phyloP scores from a whole-genome alignment of 1,284 basidiomycete genomes.

The Trametes pubescens region DNA sequence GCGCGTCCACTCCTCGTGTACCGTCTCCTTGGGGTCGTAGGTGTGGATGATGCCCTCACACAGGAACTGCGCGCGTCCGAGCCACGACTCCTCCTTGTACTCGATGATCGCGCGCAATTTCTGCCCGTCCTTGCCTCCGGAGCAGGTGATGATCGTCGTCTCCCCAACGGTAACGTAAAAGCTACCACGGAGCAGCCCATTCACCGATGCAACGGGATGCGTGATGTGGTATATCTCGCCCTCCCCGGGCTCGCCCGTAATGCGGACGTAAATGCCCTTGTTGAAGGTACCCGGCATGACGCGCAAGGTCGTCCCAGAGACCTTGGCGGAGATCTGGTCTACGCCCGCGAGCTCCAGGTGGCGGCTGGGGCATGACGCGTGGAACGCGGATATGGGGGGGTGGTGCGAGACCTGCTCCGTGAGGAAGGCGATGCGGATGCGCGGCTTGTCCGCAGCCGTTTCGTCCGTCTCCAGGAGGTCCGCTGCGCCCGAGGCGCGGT shows the following conservation, averaged over 20 bases:
- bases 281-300: slow-evolving; percentile 86
- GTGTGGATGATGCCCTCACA: slow-evolving; percentile 92
- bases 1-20: slow-evolving; percentile 83
- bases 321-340: slow-evolving; percentile 94
- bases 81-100: slow-evolving; percentile 99
- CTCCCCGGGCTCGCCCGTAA: slow-evolving; percentile 78
- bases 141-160: slow-evolving; percentile 84
- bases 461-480: slow-evolving; percentile 39
- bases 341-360: slow-evolving; percentile 79
- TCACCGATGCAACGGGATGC: slow-evolving; percentile 90
- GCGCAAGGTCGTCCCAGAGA: slow-evolving; percentile 85
- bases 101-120: slow-evolving; percentile 84
- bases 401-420: slow-evolving; percentile 96
- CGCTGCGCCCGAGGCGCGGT: slow-evolving; percentile 43
- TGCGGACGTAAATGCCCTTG: slow-evolving; percentile 86
- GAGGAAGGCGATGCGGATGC: slow-evolving; percentile 73
- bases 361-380: slow-evolving; percentile 79
- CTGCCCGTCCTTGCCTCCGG: slow-evolving; percentile 68
- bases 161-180: slow-evolving; percentile 92
- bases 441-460: slow-evolving; percentile 37
- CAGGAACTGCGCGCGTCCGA: slow-evolving; percentile 88
- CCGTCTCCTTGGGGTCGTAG: slow-evolving; percentile 67
- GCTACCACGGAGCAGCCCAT: slow-evolving; percentile 89
- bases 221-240: slow-evolving; percentile 91
- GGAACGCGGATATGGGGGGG: slow-evolving; percentile 92